Base-by-base conservation (phyloP, 2,329 filamentous ascomycete genomes). In the Emergomyces orientalis region DNA sequence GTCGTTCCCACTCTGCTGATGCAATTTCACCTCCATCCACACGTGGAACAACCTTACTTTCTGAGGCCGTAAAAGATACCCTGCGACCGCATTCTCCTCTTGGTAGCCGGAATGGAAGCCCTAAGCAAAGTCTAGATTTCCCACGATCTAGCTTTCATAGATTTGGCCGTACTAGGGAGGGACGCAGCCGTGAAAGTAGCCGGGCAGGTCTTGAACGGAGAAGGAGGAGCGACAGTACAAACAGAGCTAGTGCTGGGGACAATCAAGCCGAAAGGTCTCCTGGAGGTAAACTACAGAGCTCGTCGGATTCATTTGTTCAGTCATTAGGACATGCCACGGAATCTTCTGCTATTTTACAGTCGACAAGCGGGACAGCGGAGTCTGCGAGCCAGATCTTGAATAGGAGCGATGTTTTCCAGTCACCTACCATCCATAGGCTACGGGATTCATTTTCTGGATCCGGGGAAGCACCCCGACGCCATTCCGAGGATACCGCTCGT, bases 361-460 rank as follows among this genome's bases (percentile, higher is more conserved):
- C 85, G 0, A 84, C 83, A 61, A 88, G 92, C 51, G 90, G 92
- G 63, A 84, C 81, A n/a, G 81, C 81, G 62, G 87, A 88, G 57
- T 95, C 92, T 3, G 93, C 90, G 2, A 97, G 93, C 72, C 91
- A 96, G 74, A 97, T 97, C 45, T 78, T 99, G 9, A 84, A 85
- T 61, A 86, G 89, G 41, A 97, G 91, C 68, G 90, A 94, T 68
- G 88, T 97, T 9, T 97, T 99, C 70, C 86, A 89, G 67, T 87
- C 86, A 32, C 91, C 91, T 19, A 89, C 88, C 0, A 84, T 91
- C 57, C 70, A 75, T 58, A 72, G 70, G 45, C 67, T 74, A 67
- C 68, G 71, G 27, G 65, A 69, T 52, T 67, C 66, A n/a, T 66
- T 67, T n/a, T 71, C 73, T 14, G 66, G 68, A 60, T 67, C 67